Evolutionary conservation across 139 green algal genomes (phyloP).

Genomic region (Haematococcus sp.): DNA sequence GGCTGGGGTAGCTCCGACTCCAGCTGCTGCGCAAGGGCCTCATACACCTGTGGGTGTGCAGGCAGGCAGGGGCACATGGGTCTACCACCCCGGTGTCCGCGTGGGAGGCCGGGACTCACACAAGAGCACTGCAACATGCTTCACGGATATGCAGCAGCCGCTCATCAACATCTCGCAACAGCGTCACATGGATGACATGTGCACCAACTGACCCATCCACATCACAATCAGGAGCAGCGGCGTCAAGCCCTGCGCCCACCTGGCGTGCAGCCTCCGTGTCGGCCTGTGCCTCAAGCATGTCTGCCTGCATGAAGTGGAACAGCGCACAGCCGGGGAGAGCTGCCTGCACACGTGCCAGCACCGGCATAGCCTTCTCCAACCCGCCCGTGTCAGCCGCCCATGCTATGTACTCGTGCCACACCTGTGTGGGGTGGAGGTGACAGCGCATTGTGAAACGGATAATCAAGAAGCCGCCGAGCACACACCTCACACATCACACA

Average conservation of each 20-base stretch:
- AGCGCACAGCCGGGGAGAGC: constrained; percentile 64
- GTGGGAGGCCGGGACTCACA: too few relatives aligned
- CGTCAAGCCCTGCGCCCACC: too few relatives aligned
- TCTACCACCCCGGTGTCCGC: neutral
- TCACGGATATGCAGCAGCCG: too few relatives aligned
- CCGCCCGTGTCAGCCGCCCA: constrained; percentile 31
- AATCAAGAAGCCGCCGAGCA: neutral
- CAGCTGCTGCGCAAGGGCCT: constrained; percentile 25
- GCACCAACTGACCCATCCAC: too few relatives aligned
- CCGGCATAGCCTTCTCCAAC: neutral
- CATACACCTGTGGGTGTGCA: constrained; percentile 37
- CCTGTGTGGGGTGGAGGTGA: constrained; percentile 5
- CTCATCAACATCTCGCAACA: too few relatives aligned
- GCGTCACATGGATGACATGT: too few relatives aligned
- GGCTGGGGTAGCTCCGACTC: constrained; percentile 9
- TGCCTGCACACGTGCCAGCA: constrained; percentile 1
- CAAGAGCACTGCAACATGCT: too few relatives aligned
- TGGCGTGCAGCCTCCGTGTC: constrained; percentile 45
- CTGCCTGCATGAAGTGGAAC: constrained; percentile 78
- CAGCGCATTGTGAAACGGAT: neutral
- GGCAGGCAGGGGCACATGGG: neutral
- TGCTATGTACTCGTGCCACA: constrained; percentile 52
- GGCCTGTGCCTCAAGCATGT: constrained; percentile 66
- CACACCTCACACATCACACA: neutral
- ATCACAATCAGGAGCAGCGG: too few relatives aligned